Percentiles rank a stretch among this genome's conserved stretches.
phyloP scores from a whole-genome alignment of 441 rosid genomes.

The Syzygium malaccense region DNA sequence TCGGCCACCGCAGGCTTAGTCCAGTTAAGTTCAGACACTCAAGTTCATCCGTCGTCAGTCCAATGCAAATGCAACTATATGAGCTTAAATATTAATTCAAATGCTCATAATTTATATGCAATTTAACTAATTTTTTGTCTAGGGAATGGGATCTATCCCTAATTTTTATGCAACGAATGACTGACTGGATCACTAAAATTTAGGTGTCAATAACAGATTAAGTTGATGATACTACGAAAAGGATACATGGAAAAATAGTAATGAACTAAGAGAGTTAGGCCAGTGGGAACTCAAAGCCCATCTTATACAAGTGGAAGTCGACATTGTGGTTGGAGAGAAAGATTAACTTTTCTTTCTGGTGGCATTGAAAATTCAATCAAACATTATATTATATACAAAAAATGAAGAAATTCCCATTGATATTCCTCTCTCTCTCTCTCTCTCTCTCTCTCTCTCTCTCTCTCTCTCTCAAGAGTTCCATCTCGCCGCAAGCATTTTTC shows the following conservation, averaged over 20 bases:
- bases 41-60: no score
- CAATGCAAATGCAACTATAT: no score
- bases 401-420: not conserved
- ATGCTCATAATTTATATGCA: no score
- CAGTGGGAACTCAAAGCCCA: slow-evolving; percentile 29
- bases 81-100: no score
- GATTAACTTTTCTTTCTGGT: not conserved
- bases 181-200: fast-evolving
- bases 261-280: slow-evolving; percentile 13
- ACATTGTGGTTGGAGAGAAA: slow-evolving; percentile 12
- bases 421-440: not conserved
- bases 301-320: slow-evolving; percentile 21
- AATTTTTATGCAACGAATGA: no score
- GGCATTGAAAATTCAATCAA: not conserved
- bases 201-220: not conserved
- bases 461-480: not conserved
- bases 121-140: no score
- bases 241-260: not conserved
- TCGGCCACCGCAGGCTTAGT: no score
- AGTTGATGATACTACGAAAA: slow-evolving; percentile 4
- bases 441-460: not conserved
- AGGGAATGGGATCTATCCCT: no score
- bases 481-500: not conserved
- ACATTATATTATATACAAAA: not conserved
- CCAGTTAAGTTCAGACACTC: no score